Conservation (phyloP, 345 rosid species). For the Erysimum cheiranthoides region DNA sequence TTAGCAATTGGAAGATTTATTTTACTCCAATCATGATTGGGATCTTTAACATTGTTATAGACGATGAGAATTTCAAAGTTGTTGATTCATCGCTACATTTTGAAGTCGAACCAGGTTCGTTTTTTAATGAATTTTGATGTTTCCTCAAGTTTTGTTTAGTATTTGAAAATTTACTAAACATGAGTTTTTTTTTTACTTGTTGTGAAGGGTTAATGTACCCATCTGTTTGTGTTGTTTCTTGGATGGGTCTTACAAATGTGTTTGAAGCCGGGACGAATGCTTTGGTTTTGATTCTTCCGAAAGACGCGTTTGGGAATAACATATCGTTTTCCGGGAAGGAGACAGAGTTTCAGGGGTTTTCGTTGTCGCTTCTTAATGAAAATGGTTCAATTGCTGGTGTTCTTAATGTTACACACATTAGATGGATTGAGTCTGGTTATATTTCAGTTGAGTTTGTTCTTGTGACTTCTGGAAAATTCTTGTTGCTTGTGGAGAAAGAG, state of each 20-base stretch:
- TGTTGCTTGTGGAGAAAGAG: conserved; percentile 58
- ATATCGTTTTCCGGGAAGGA: conserved; percentile 55
- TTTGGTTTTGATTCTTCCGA: conserved; percentile 64
- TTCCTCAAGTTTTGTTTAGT: background rate
- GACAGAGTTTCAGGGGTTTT: conserved; percentile 52
- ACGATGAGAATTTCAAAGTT: conserved; percentile 64
- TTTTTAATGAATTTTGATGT: background rate
- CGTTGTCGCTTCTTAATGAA: conserved; percentile 47
- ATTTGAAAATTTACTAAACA: background rate
- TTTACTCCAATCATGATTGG: conserved; percentile 73
- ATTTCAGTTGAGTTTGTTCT: conserved; percentile 60
- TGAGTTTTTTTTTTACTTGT: background rate
- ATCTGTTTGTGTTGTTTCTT: conserved; percentile 56
- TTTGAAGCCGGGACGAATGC: conserved; percentile 71
- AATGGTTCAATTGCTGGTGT: conserved; percentile 58
- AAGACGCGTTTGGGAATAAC: conserved; percentile 90
- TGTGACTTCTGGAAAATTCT: conserved; percentile 62
- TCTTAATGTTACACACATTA: conserved; percentile 51
- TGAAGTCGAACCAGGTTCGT: conserved; percentile 65
- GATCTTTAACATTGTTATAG: conserved; percentile 60
- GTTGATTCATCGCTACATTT: conserved; percentile 88
- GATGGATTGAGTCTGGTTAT: conserved; percentile 64
- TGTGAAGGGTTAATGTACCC: background rate
- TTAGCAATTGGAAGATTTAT: conserved; percentile 58
- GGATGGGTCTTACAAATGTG: conserved; percentile 70